These are phyloP conservation scores for Teunomyces lycoperdinae DNA, from an alignment of 805 yeast species.

Conservation along the genomic window DNA sequence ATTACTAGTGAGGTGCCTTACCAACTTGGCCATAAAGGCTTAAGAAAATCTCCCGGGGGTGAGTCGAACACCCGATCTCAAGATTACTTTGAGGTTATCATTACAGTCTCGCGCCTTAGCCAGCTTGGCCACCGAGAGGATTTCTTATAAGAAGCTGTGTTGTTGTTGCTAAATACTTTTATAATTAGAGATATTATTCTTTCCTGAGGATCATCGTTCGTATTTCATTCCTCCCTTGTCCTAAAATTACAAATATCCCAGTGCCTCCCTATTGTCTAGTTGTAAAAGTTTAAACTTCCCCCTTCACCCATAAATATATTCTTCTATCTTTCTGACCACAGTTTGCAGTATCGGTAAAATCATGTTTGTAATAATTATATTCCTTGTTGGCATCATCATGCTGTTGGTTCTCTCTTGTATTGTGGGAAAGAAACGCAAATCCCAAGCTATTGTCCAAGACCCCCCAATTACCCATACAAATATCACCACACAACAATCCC, in stretches of 20 bases:
- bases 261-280: no score
- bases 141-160: not conserved
- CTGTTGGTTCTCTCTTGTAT: not conserved
- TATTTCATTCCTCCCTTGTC: no score
- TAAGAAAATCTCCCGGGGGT: constrained; percentile 39
- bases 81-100: constrained; percentile 31
- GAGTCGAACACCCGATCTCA: constrained; percentile 49
- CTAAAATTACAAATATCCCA: no score
- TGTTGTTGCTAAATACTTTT: not conserved
- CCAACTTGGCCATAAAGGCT: constrained; percentile 15
- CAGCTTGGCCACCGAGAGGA: constrained; percentile 47
- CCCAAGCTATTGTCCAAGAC: no score
- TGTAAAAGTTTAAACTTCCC: not conserved
- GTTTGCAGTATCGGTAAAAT: no score
- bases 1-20: constrained; percentile 17
- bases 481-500: not conserved
- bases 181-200: no score
- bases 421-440: not conserved
- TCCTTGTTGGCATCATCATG: not conserved
- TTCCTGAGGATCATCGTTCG: no score
- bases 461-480: no score
- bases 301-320: no score
- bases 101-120: constrained; percentile 49
- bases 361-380: not conserved
- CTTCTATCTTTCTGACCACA: no score